Evolutionary conservation across 2,329 filamentous ascomycete species (phyloP).

Genomic region (Alternaria viburni): DNA sequence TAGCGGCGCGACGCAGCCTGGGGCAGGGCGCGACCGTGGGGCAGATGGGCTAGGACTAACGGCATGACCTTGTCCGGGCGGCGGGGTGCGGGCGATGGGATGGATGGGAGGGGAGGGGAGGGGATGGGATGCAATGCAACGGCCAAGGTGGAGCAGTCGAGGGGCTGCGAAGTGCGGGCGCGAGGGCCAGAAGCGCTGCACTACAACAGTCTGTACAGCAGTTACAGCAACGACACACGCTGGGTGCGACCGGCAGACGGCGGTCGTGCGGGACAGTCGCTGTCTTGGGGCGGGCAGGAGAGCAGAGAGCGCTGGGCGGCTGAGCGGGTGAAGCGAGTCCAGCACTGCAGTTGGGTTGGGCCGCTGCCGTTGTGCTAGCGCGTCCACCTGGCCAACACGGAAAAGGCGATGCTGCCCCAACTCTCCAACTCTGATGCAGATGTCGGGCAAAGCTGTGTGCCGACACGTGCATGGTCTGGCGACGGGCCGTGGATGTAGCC

Average conservation of each 20-base stretch:
- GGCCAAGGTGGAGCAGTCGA: neutral
- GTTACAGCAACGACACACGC: neutral
- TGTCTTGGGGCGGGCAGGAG: conserved; percentile 2
- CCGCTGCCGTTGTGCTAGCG: neutral
- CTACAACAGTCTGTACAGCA: conserved; percentile 8
- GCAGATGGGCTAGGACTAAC: conserved; percentile 50
- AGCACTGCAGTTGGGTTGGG: neutral
- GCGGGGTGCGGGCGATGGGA: conserved; percentile 22
- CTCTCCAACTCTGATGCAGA: conserved; percentile 44
- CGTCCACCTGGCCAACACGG: neutral
- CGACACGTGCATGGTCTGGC: conserved; percentile 44
- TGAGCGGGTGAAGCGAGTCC: neutral
- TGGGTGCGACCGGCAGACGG: neutral
- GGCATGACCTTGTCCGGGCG: conserved; percentile 42
- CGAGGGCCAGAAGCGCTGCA: neutral
- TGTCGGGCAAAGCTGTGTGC: conserved; percentile 29
- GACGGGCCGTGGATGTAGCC: conserved; percentile 13
- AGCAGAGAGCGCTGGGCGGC: neutral
- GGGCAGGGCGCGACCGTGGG: conserved; percentile 37
- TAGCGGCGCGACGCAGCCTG: conserved; percentile 22
- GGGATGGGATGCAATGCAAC: neutral
- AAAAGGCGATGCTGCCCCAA: conserved; percentile 32
- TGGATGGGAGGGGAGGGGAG: neutral
- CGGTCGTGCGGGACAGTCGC: neutral
- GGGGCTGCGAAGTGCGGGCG: neutral